Percentiles rank a stretch among this genome's conserved stretches.
Conservation (phyloP, 1,284 basidiomycete species). For the Sanguinoderma infundibulare region DNA sequence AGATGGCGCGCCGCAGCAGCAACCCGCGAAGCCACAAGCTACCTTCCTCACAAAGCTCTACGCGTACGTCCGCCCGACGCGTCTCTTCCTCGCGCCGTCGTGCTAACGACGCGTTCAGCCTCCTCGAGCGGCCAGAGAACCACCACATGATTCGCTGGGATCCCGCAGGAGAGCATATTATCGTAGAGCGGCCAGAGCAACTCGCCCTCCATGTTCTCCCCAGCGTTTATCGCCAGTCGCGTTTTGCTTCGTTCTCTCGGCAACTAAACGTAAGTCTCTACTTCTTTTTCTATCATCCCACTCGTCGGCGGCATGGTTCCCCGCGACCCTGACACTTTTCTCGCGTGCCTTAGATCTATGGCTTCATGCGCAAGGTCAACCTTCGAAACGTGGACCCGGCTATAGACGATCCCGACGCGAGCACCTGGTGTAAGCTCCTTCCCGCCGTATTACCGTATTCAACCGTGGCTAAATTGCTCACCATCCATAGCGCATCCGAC, state of each 20-base stretch:
- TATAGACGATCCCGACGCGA: slow-evolving; percentile 91
- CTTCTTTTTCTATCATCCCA: slow-evolving; percentile 27
- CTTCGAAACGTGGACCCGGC: slow-evolving; percentile 90
- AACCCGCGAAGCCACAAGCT: slow-evolving; percentile 77
- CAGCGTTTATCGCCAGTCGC: slow-evolving; percentile 88
- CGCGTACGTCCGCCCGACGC: slow-evolving; percentile 60
- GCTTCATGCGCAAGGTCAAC: slow-evolving; percentile 94
- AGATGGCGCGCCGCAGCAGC: slow-evolving; percentile 47
- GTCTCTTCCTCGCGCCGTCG: slow-evolving; percentile 16
- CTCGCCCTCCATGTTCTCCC: slow-evolving; percentile 89
- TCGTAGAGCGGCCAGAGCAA: slow-evolving; percentile 89
- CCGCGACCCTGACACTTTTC: slow-evolving; percentile 36
- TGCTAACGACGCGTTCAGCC: slow-evolving; percentile 45
- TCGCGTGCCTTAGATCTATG: slow-evolving; percentile 69
- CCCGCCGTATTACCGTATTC: slow-evolving; percentile 6
- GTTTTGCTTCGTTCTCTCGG: slow-evolving; percentile 92
- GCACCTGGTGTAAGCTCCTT: slow-evolving; percentile 87
- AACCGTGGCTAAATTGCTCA: slow-evolving; percentile 18
- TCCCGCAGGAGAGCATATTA: slow-evolving; percentile 86
- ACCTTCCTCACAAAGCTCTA: slow-evolving; percentile 93
- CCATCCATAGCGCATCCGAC: slow-evolving; percentile 77
- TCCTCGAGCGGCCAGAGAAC: slow-evolving; percentile 84
- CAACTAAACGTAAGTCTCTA: slow-evolving; percentile 82
- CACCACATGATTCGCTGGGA: slow-evolving; percentile 95
- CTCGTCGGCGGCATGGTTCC: slow-evolving; percentile 24